Evolutionary conservation across 2,329 filamentous ascomycete species (phyloP).

Genomic region (Verticillium zaregamsianum): DNA sequence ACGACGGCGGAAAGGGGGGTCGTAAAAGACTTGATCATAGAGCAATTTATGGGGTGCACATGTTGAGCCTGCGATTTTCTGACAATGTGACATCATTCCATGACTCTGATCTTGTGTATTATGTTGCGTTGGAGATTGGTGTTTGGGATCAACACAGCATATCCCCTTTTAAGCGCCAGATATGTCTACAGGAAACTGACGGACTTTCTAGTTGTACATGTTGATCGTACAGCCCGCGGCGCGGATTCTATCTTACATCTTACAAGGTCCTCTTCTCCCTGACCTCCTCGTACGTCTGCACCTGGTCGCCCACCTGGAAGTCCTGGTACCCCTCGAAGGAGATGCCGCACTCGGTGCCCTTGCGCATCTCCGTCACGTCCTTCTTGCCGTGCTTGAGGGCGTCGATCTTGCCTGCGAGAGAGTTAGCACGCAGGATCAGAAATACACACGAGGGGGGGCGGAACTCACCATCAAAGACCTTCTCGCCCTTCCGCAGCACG

Average conservation of each 20-base stretch:
- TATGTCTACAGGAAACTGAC: too few species aligned
- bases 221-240: neutral
- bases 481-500: slow-evolving; percentile 66
- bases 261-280: slow-evolving; percentile 62
- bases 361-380: slow-evolving; percentile 82
- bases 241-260: slow-evolving; percentile 7
- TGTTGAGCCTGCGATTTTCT: too few species aligned
- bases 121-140: too few species aligned
- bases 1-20: neutral
- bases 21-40: too few species aligned
- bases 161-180: too few species aligned
- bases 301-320: slow-evolving; percentile 74
- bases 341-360: slow-evolving; percentile 91
- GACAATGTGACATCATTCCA: too few species aligned
- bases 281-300: slow-evolving; percentile 83
- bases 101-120: too few species aligned
- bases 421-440: neutral
- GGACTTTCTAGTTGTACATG: neutral
- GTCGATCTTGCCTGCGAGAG: slow-evolving; percentile 63
- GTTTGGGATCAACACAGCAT: too few species aligned
- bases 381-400: slow-evolving; percentile 92
- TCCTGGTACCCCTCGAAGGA: slow-evolving; percentile 76
- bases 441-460: neutral
- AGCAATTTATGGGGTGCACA: too few species aligned
- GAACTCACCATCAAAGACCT: slow-evolving; percentile 75